Conservation (phyloP, 2,329 filamentous ascomycete genomes). For the Alternaria ethzedia region DNA sequence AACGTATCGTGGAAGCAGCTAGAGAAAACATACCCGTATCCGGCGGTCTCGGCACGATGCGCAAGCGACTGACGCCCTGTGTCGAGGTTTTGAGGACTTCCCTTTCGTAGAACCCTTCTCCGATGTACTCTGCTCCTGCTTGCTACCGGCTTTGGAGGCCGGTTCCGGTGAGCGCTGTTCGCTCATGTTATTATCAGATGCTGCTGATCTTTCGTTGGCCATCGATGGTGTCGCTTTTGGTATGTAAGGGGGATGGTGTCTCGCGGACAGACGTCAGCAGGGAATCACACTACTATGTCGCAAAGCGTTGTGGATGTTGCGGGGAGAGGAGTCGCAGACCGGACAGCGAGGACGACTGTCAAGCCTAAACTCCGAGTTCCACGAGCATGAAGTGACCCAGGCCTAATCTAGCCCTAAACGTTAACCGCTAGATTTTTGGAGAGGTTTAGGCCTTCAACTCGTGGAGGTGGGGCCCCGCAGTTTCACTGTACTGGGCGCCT, state of each 20-base stretch:
- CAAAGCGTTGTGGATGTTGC: conserved; percentile 1
- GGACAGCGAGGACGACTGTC: conserved; percentile 10
- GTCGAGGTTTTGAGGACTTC: conserved; percentile 41
- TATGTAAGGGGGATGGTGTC: background rate
- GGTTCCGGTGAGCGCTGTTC: conserved; percentile 23
- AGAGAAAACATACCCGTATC: conserved; percentile 45
- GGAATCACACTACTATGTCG: background rate
- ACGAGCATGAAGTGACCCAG: conserved; percentile 9
- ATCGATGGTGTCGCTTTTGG: conserved; percentile 5
- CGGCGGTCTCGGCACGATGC: conserved; percentile 58
- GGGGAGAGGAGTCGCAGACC: conserved; percentile 5
- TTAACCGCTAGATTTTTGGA: conserved; percentile 20
- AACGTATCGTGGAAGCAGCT: conserved; percentile 19
- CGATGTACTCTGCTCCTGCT: conserved; percentile 16
- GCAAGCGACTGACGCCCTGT: conserved; percentile 62
- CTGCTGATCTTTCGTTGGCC: conserved; percentile 17
- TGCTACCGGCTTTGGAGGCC: conserved; percentile 18
- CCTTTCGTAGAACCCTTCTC: conserved; percentile 22
- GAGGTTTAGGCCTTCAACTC: conserved; percentile 19
- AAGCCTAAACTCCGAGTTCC: conserved; percentile 21
- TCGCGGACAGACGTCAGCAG: background rate
- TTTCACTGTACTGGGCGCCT: conserved; percentile 16
- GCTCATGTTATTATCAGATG: conserved; percentile 15
- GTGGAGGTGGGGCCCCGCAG: conserved; percentile 38
- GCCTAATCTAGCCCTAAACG: conserved; percentile 17